phyloP scores from a whole-genome alignment of 1,139 yeast species.

The Saccharomycopsis crataegensis region DNA sequence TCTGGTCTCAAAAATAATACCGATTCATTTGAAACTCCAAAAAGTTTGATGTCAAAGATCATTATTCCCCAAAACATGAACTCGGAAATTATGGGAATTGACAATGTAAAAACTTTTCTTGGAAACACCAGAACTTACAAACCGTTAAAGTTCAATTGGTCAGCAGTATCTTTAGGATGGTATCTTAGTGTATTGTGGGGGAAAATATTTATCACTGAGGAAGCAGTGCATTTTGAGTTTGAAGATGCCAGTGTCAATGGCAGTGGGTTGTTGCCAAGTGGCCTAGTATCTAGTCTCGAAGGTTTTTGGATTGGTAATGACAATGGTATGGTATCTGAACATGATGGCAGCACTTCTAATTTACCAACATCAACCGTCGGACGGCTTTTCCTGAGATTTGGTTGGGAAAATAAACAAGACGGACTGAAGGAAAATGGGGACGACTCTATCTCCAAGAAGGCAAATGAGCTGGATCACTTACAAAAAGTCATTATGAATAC shows the following conservation, averaged over 20 bases:
- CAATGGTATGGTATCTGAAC: too few species aligned
- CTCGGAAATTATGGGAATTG: constrained; percentile 29
- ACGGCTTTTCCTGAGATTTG: too few species aligned
- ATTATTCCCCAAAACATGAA: constrained; percentile 26
- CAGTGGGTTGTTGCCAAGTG: too few species aligned
- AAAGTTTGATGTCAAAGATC: background rate
- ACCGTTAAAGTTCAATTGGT: constrained; percentile 54
- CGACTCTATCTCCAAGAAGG: background rate
- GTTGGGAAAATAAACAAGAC: background rate
- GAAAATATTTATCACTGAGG: constrained; percentile 43
- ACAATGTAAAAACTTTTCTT: constrained; percentile 26
- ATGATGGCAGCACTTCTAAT: too few species aligned
- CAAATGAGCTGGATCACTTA: background rate
- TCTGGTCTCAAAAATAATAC: background rate
- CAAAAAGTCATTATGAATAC: background rate
- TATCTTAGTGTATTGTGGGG: constrained; percentile 64
- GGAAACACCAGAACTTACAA: constrained; percentile 27
- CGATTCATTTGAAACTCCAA: background rate
- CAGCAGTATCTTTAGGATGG: constrained; percentile 65
- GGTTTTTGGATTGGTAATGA: too few species aligned
- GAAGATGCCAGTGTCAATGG: too few species aligned
- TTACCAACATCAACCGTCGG: too few species aligned
- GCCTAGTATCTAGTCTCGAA: too few species aligned
- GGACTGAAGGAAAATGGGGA: background rate
- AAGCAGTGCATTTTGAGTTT: background rate